Conservation (phyloP, 371 early-diverging fungal genomes). For the Cokeromyces recurvatus region DNA sequence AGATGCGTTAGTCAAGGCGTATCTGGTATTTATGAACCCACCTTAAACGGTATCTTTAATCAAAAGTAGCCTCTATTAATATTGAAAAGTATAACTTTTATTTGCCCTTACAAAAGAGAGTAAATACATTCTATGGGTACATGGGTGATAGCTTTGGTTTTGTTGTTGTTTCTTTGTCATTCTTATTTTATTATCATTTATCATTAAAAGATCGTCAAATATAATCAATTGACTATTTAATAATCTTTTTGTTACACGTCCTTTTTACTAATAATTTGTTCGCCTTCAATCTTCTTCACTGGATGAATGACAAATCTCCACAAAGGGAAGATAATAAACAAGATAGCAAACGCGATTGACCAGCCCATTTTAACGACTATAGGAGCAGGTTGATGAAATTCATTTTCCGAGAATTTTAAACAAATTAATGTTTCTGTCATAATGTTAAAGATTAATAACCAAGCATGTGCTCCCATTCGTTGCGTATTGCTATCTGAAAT, state of each 20-base stretch:
- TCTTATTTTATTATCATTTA: too few relatives aligned
- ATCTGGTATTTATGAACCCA: conserved; percentile 47
- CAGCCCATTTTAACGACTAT: conserved; percentile 72
- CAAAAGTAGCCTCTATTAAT: conserved; percentile 39
- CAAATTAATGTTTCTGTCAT: conserved; percentile 86
- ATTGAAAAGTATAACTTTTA: conserved; percentile 37
- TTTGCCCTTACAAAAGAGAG: conserved; percentile 41
- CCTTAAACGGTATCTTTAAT: conserved; percentile 32
- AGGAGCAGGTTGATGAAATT: conserved; percentile 83
- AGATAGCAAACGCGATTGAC: conserved; percentile 50
- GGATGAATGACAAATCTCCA: conserved; percentile 61
- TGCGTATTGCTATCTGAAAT: conserved; percentile 70
- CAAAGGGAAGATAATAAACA: conserved; percentile 65
- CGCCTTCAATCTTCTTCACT: conserved; percentile 6
- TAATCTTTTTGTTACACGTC: too few relatives aligned
- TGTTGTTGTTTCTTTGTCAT: conserved; percentile 31
- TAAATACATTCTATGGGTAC: conserved; percentile 37
- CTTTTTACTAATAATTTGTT: conserved; percentile 4
- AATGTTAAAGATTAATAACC: conserved; percentile 85
- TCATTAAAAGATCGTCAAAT: too few relatives aligned
- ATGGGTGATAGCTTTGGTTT: conserved; percentile 43
- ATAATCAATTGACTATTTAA: too few relatives aligned
- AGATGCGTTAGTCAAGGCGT: conserved; percentile 50
- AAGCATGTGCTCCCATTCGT: conserved; percentile 84
- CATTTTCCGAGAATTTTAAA: conserved; percentile 84